Conservation (phyloP, 2,329 filamentous ascomycete species). For the Blumeriella jaapii region DNA sequence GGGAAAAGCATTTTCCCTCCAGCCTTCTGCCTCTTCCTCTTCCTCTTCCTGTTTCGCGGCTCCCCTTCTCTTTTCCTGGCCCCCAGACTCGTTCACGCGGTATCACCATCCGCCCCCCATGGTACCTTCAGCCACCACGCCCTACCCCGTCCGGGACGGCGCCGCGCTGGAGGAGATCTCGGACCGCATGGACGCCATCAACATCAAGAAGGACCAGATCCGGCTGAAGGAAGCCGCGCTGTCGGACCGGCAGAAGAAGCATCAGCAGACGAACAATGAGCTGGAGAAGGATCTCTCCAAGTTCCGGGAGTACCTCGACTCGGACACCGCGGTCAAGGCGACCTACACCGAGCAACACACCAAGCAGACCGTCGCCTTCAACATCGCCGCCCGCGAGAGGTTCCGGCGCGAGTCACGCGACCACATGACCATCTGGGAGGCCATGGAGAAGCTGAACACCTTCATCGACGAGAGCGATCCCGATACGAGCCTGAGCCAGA, state of each 20-base stretch:
- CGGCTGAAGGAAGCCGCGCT: conserved; percentile 23
- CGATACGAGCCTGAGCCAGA: conserved; percentile 77
- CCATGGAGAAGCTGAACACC: conserved; percentile 85
- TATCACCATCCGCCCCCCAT: conserved; percentile 9
- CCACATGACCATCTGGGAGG: conserved; percentile 80
- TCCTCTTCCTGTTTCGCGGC: no score
- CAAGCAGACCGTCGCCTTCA: conserved; percentile 73
- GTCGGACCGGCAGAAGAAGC: conserved; percentile 27
- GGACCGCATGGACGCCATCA: conserved; percentile 42
- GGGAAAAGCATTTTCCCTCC: no score
- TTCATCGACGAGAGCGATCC: conserved; percentile 87
- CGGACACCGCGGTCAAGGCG: conserved; percentile 72
- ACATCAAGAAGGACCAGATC: conserved; percentile 36
- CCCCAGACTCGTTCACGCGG: no score
- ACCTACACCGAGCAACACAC: conserved; percentile 68
- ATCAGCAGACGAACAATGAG: conserved; percentile 56
- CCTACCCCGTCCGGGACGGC: conserved; percentile 16
- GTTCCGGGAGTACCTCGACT: conserved; percentile 74
- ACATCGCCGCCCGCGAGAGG: conserved; percentile 64
- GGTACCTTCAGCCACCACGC: conserved; percentile 20
- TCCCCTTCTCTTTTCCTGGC: not conserved
- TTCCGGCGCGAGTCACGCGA: conserved; percentile 53
- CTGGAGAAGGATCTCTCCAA: conserved; percentile 65
- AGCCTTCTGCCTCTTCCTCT: no score
- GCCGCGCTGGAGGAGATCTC: conserved; percentile 33